A percentile compares a stretch with the other conserved stretches of the same genome.
Conservation (phyloP, 2,329 filamentous ascomycete species). For the Fusarium sp. region DNA sequence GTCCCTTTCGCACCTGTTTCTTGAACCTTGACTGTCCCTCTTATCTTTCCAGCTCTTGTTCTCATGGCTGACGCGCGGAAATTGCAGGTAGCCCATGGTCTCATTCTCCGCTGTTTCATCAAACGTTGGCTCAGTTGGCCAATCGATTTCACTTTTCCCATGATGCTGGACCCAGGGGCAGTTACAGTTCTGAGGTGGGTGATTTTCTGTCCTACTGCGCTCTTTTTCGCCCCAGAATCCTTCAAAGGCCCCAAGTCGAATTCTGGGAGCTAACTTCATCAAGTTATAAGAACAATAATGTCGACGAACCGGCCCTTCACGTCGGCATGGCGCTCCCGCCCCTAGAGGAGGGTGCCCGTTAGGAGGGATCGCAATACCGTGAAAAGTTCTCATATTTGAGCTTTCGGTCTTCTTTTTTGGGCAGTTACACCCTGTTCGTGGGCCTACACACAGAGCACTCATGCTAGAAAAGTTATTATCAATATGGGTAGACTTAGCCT, state of each 20-base stretch:
- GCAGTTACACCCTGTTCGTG: no score
- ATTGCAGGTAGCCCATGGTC: slow-evolving; percentile 52
- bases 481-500: no score
- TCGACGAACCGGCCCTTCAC: slow-evolving; percentile 51
- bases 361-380: no score
- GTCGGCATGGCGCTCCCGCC: slow-evolving; percentile 48
- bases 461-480: no score
- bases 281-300: slow-evolving; percentile 51
- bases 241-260: no score
- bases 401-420: background rate
- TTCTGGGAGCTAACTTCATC: background rate
- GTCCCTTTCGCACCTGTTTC: background rate
- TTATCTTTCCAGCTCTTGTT: background rate
- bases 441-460: no score
- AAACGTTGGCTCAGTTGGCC: slow-evolving; percentile 56
- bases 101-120: slow-evolving; percentile 55
- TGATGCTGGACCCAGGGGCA: slow-evolving; percentile 56
- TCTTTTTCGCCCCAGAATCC: background rate
- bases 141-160: slow-evolving; percentile 50
- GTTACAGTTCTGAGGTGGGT: slow-evolving; percentile 48
- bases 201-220: no score
- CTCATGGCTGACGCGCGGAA: background rate
- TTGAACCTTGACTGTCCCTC: background rate
- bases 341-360: background rate
- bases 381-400: background rate